Evolutionary conservation across 192 early-diverging fungal genomes (phyloP).

Genomic region (Mortierella hygrophila): DNA sequence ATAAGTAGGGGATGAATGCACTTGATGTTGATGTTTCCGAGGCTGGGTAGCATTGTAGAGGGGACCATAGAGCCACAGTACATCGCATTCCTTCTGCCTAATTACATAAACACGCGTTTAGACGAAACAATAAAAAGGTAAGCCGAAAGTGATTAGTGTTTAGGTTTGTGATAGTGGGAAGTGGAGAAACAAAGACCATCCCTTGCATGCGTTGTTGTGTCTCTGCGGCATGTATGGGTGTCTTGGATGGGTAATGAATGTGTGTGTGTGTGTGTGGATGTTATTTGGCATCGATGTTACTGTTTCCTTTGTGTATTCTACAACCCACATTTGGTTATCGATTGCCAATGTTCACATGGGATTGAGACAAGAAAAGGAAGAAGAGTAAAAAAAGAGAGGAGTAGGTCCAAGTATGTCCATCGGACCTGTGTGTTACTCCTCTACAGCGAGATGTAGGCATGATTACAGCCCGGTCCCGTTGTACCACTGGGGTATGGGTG

Average conservation of each 20-base stretch:
- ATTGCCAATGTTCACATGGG: neutral
- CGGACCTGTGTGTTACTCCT: neutral
- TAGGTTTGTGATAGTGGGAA: neutral
- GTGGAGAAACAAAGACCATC: neutral
- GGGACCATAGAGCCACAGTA: constrained; percentile 49
- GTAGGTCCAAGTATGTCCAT: neutral
- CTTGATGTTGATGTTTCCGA: neutral
- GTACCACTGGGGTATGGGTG: neutral
- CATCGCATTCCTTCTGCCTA: constrained; percentile 56
- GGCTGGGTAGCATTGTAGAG: constrained; percentile 30
- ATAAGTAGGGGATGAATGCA: neutral
- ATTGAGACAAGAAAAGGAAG: neutral
- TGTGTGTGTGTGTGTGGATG: neutral
- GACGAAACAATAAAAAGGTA: neutral
- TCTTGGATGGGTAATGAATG: neutral
- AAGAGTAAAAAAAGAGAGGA: neutral
- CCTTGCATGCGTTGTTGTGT: too few species aligned
- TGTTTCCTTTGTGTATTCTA: neutral
- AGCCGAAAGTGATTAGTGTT: neutral
- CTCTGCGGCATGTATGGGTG: neutral
- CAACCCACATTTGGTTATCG: neutral
- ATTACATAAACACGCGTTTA: neutral
- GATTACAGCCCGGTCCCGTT: neutral
- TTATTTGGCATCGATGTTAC: neutral
- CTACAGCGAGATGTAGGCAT: neutral